Percentiles rank a stretch among this genome's conserved stretches.
These are phyloP conservation scores for Ophiostoma australiae DNA, from an alignment of 2,329 filamentous ascomycete species.

Conservation along the genomic window DNA sequence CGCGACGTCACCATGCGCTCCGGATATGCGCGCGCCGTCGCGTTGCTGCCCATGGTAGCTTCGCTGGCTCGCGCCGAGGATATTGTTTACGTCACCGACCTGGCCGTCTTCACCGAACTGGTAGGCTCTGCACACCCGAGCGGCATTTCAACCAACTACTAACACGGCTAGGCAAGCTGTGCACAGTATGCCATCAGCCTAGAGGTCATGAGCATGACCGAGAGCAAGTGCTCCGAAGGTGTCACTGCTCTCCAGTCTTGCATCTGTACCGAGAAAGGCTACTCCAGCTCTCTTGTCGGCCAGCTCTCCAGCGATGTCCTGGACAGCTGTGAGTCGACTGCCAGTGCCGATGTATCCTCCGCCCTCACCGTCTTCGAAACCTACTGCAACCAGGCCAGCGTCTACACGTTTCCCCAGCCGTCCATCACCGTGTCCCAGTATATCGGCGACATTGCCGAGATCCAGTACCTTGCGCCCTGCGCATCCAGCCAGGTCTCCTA, in stretches of 20 bases:
- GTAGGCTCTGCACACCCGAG: conserved; percentile 31
- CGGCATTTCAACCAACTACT: background rate
- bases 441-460: conserved; percentile 47
- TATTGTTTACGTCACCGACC: conserved; percentile 44
- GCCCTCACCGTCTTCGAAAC: conserved; percentile 42
- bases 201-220: conserved; percentile 42
- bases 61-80: conserved; percentile 18
- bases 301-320: conserved; percentile 40
- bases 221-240: conserved; percentile 41
- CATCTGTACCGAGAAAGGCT: conserved; percentile 47
- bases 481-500: conserved; percentile 38
- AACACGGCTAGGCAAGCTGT: conserved; percentile 44
- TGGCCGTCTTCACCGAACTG: conserved; percentile 40
- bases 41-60: conserved; percentile 23
- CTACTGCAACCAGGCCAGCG: conserved; percentile 45
- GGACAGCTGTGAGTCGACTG: conserved; percentile 43
- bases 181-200: conserved; percentile 44
- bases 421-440: conserved; percentile 43
- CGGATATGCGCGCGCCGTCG: conserved; percentile 6
- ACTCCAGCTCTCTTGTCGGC: conserved; percentile 38
- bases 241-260: conserved; percentile 47
- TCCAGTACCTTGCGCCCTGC: conserved; percentile 42
- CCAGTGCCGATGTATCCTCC: conserved; percentile 46
- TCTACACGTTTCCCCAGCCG: conserved; percentile 41
- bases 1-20: conserved; percentile 16